These are phyloP conservation scores for Cercospora nicotianae DNA, from an alignment of 2,329 filamentous ascomycete genomes.

Conservation along the genomic window DNA sequence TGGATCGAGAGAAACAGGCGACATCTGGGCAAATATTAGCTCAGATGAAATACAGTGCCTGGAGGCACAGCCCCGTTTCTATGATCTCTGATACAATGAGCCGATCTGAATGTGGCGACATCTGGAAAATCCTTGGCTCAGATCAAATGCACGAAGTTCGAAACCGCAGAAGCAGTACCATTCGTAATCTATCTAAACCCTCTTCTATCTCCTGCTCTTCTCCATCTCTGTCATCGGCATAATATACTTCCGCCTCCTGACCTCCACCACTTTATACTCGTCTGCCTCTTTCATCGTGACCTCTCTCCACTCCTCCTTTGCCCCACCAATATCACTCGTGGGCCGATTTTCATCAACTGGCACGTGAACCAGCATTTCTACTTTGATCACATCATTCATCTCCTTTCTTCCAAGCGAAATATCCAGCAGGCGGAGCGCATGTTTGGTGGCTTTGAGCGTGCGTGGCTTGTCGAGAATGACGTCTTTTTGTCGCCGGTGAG, in stretches of 20 bases:
- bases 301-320: not conserved
- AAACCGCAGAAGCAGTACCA: not conserved
- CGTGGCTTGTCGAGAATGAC: not conserved
- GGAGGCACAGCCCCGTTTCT: no score
- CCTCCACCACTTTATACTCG: not conserved
- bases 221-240: not conserved
- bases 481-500: not conserved
- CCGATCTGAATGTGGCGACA: no score
- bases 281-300: not conserved
- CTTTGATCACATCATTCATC: not conserved
- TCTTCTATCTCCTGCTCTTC: not conserved
- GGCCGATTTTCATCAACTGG: not conserved
- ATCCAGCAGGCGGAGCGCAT: not conserved
- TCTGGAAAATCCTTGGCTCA: not conserved
- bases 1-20: no score
- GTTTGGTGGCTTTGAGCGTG: not conserved
- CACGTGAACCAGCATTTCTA: not conserved
- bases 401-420: not conserved
- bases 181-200: not conserved
- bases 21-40: no score
- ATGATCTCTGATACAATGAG: no score
- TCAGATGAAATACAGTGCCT: no score
- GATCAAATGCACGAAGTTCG: not conserved
- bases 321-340: not conserved
- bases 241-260: not conserved